phyloP scores from a whole-genome alignment of 1,139 yeast genomes.

The Saccharomyces hybrid region DNA sequence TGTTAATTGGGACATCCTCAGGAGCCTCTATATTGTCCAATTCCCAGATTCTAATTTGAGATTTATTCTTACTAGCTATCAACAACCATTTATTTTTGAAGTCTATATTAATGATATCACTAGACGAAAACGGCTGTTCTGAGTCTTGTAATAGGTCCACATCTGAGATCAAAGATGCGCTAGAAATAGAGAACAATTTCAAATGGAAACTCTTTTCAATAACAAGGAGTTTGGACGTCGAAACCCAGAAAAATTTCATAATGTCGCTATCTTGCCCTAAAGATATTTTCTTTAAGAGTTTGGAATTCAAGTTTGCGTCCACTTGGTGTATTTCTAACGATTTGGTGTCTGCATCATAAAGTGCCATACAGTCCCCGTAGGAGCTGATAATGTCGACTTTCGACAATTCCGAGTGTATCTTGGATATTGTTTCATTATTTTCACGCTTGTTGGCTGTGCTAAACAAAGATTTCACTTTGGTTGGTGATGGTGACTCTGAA shows the following conservation, averaged over 20 bases:
- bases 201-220: not conserved
- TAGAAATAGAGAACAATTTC: not conserved
- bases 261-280: not conserved
- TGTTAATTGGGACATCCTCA: slow-evolving; percentile 1
- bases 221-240: not conserved
- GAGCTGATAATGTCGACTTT: not conserved
- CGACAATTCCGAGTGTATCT: not conserved
- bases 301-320: not conserved
- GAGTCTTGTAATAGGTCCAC: slow-evolving; percentile 1
- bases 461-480: not conserved
- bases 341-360: not conserved
- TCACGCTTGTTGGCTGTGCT: not conserved
- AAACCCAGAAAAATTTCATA: not conserved
- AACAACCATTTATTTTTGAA: slow-evolving; percentile 20
- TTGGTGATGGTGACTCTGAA: not conserved
- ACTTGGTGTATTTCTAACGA: not conserved
- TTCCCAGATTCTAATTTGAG: slow-evolving; percentile 2
- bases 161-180: not conserved
- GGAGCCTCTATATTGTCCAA: not conserved
- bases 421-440: not conserved
- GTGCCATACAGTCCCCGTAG: not conserved
- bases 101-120: slow-evolving; percentile 18
- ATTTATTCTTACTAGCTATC: slow-evolving; percentile 2
- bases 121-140: slow-evolving; percentile 2
- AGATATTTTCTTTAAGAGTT: not conserved